phyloP scores from a whole-genome alignment of 164 flowering plant species.

The Berberis vulgaris region DNA sequence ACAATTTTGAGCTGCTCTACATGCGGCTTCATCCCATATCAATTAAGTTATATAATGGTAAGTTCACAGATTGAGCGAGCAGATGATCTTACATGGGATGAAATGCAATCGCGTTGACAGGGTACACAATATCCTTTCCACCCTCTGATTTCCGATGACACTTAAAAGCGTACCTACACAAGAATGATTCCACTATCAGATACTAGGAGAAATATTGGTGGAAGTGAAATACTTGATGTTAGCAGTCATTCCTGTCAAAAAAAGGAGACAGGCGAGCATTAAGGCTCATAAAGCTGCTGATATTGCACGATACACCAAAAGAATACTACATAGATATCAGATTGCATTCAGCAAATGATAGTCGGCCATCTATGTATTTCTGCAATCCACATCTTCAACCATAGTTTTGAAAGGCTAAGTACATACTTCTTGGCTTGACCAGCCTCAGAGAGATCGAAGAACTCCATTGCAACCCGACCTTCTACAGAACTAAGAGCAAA shows the following conservation, averaged over 20 bases:
- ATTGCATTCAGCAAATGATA: background rate
- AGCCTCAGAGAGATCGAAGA: constrained; percentile 83
- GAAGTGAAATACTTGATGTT: too few relatives aligned
- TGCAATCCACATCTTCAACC: background rate
- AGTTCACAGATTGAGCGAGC: background rate
- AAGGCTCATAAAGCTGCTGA: too few relatives aligned
- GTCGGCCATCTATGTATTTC: background rate
- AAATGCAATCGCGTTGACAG: constrained; percentile 89
- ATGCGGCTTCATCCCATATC: too few relatives aligned
- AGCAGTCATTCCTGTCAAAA: too few relatives aligned
- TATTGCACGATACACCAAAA: background rate
- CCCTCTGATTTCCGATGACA: constrained; percentile 95
- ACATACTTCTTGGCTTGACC: constrained; percentile 89
- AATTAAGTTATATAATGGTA: background rate
- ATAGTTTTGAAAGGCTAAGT: background rate
- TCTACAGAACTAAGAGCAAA: constrained; percentile 98
- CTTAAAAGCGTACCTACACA: constrained; percentile 89
- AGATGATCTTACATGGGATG: constrained; percentile 79
- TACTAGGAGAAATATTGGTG: background rate
- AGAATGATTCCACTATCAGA: background rate
- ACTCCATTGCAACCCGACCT: constrained; percentile 81
- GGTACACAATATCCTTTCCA: constrained; percentile 88
- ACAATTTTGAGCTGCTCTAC: too few relatives aligned
- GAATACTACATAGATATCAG: background rate
- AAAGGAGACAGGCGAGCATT: too few relatives aligned